These are phyloP conservation scores for Stereocaulon alpinum DNA, from an alignment of 495 filamentous ascomycete species.

Conservation along the genomic window DNA sequence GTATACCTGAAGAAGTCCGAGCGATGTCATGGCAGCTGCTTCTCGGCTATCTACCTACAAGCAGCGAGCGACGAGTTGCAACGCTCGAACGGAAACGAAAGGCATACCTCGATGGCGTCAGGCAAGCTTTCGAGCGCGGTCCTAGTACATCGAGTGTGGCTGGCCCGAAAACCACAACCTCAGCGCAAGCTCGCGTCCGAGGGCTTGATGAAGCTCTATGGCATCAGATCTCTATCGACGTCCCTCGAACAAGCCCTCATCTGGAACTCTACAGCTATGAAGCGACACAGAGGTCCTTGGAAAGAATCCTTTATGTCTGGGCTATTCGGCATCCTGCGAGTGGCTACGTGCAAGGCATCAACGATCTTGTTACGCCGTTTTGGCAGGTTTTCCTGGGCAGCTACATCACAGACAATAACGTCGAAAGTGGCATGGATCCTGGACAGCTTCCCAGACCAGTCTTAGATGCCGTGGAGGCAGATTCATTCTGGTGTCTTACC, in stretches of 20 bases:
- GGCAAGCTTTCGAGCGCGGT: constrained; percentile 82
- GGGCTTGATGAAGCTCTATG: constrained; percentile 91
- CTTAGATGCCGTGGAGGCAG: constrained; percentile 92
- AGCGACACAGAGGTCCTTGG: constrained; percentile 84
- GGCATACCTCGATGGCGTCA: constrained; percentile 91
- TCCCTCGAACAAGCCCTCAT: constrained; percentile 93
- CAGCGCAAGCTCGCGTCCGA: constrained; percentile 43
- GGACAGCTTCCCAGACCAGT: constrained; percentile 85
- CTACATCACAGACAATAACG: constrained; percentile 87
- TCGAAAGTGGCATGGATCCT: constrained; percentile 91
- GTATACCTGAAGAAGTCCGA: constrained; percentile 86
- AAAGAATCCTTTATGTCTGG: constrained; percentile 95
- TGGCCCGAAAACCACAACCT: constrained; percentile 31
- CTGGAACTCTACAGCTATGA: constrained; percentile 91
- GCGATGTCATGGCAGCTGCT: constrained; percentile 98
- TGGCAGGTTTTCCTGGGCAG: constrained; percentile 93
- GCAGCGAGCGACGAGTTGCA: constrained; percentile 78
- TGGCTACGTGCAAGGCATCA: constrained; percentile 97
- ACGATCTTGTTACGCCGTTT: constrained; percentile 94
- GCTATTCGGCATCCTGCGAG: constrained; percentile 93
- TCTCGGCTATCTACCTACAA: constrained; percentile 89
- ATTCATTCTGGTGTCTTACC: constrained; percentile 96
- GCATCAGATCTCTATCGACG: constrained; percentile 99
- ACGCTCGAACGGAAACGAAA: constrained; percentile 92
- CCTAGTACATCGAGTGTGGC: constrained; percentile 25